Conservation (phyloP, 768 basidiomycete species). For the Tylopilus intermedius region DNA sequence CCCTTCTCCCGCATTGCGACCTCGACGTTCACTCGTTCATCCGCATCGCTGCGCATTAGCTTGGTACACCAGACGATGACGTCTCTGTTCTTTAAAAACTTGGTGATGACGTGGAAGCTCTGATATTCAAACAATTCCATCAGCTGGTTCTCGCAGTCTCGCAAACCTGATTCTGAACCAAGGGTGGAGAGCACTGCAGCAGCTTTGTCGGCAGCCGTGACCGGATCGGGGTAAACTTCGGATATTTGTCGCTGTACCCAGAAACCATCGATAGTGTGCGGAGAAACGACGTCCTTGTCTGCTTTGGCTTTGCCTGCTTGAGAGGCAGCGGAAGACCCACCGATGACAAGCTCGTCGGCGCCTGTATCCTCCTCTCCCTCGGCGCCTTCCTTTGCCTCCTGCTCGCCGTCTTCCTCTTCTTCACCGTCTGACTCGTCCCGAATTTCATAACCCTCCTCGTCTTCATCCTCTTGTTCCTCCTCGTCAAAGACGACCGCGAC, state of each 20-base stretch:
- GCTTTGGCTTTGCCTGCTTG: slow-evolving; percentile 45
- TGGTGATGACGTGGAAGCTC: slow-evolving; percentile 84
- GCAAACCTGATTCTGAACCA: slow-evolving; percentile 77
- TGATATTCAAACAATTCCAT: slow-evolving; percentile 97
- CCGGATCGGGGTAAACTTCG: slow-evolving; percentile 88
- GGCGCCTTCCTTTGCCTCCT: slow-evolving; percentile 39
- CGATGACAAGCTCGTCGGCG: slow-evolving; percentile 75
- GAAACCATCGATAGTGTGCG: slow-evolving; percentile 92
- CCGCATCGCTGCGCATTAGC: slow-evolving; percentile 81
- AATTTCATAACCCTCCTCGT: slow-evolving; percentile 85
- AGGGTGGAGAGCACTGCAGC: slow-evolving; percentile 78
- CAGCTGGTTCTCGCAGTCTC: slow-evolving; percentile 92
- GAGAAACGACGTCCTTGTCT: slow-evolving; percentile 78
- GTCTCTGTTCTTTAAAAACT: slow-evolving; percentile 92
- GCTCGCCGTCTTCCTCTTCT: slow-evolving; percentile 45
- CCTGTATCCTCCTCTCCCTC: slow-evolving; percentile 44
- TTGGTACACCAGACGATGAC: slow-evolving; percentile 98
- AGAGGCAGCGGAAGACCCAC: slow-evolving; percentile 53
- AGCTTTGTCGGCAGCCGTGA: slow-evolving; percentile 91
- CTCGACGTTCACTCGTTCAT: slow-evolving; percentile 88
- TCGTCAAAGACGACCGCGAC: slow-evolving; percentile 98
- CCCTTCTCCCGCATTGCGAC: slow-evolving; percentile 98
- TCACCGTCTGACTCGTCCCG: slow-evolving; percentile 77
- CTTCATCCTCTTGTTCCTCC: slow-evolving; percentile 92
- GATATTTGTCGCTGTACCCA: slow-evolving; percentile 97